These are phyloP conservation scores for Trichoderma oligosporum DNA, from an alignment of 2,329 filamentous ascomycete species.

Conservation along the genomic window DNA sequence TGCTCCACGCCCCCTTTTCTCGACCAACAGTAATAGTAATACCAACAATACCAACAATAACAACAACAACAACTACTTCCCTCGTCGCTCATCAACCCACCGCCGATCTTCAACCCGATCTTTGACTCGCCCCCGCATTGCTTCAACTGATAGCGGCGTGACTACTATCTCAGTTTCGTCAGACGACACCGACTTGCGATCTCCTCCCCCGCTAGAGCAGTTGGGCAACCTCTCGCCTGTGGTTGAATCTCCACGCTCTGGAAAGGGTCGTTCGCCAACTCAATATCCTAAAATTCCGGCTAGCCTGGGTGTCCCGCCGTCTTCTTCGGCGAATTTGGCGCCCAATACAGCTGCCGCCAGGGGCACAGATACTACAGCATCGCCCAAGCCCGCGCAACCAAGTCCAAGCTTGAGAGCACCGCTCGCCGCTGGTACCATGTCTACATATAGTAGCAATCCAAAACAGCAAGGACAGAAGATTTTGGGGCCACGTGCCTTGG, in stretches of 20 bases:
- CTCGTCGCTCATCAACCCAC: constrained; percentile 11
- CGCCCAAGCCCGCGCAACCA: not conserved
- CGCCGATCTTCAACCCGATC: constrained; percentile 23
- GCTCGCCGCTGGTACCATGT: constrained; percentile 12
- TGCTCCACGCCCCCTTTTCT: constrained; percentile 27
- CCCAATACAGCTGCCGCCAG: not conserved
- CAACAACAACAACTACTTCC: constrained; percentile 19
- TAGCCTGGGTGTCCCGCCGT: constrained; percentile 7
- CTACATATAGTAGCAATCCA: constrained; percentile 7
- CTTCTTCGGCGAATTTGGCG: not conserved
- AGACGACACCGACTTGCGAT: constrained; percentile 22
- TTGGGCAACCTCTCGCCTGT: constrained; percentile 46
- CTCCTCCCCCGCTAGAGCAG: constrained; percentile 21
- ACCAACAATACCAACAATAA: too few species aligned
- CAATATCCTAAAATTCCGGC: constrained; percentile 32
- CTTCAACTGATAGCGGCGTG: constrained; percentile 34
- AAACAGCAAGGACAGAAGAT: not conserved
- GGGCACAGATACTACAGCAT: not conserved
- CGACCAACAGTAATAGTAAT: constrained; percentile 17
- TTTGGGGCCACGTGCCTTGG: constrained; percentile 5
- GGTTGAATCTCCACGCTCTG: constrained; percentile 41
- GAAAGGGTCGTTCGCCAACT: constrained; percentile 32
- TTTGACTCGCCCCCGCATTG: constrained; percentile 25
- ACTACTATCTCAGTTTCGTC: constrained; percentile 33
- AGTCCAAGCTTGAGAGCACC: constrained; percentile 35